Percentiles rank a stretch among this genome's conserved stretches.
These are phyloP conservation scores for Aspergillus flavus DNA, from an alignment of 2,329 filamentous ascomycete genomes.

Conservation along the genomic window DNA sequence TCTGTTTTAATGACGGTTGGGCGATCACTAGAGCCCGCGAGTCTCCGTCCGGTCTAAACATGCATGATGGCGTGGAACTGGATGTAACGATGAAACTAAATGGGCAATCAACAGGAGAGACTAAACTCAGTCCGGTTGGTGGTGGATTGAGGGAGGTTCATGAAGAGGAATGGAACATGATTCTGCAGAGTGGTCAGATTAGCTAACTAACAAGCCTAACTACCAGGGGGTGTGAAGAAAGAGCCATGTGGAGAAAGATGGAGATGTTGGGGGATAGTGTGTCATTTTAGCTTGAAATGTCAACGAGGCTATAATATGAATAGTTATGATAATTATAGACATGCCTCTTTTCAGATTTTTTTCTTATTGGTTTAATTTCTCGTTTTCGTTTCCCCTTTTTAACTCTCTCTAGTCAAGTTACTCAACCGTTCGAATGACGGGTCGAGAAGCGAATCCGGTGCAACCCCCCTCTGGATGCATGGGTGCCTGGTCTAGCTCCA, in stretches of 20 bases:
- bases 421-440: background rate
- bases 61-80: background rate
- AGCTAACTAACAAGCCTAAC: background rate
- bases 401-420: background rate
- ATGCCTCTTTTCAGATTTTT: background rate
- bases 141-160: background rate
- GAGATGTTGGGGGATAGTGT: background rate
- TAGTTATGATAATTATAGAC: conserved; percentile 1
- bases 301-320: background rate
- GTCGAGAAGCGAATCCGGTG: background rate
- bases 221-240: background rate
- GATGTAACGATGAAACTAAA: background rate
- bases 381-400: background rate
- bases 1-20: background rate
- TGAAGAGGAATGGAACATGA: background rate
- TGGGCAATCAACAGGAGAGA: background rate
- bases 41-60: background rate
- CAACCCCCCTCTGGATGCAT: background rate
- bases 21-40: background rate
- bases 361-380: background rate
- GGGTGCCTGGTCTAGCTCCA: background rate
- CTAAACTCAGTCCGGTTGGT: background rate
- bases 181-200: background rate
- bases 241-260: conserved; percentile 1
- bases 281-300: background rate